Evolutionary conservation across 306 rosid genomes (phyloP).

Genomic region (Alnus rubra): DNA sequence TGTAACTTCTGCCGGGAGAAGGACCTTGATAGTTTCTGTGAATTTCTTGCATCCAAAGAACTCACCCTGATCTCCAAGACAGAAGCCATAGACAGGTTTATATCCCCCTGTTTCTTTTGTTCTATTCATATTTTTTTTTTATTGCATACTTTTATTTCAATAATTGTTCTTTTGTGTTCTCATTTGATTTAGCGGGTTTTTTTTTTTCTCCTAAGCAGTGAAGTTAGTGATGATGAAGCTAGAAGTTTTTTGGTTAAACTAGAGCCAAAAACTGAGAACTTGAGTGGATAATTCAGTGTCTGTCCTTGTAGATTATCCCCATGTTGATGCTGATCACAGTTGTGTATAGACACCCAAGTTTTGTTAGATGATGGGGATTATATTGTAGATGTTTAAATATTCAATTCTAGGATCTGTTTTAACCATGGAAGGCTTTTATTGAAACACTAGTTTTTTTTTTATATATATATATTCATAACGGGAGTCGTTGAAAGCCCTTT

Average conservation of each 20-base stretch:
- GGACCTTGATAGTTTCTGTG: slow-evolving; percentile 50
- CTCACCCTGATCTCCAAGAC: slow-evolving; percentile 68
- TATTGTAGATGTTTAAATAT: not conserved
- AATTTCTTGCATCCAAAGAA: slow-evolving; percentile 57
- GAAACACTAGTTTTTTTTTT: too few species aligned
- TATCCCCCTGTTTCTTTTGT: slow-evolving; percentile 2
- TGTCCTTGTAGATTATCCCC: not conserved
- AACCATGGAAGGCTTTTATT: not conserved
- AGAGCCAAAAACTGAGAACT: slow-evolving; percentile 40
- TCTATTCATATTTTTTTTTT: slow-evolving; percentile 2
- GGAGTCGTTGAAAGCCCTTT: not conserved
- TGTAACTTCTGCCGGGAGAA: slow-evolving; percentile 62
- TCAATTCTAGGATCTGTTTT: not conserved
- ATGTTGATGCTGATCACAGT: not conserved
- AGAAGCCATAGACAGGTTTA: slow-evolving; percentile 84
- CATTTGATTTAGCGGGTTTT: not conserved
- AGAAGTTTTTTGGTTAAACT: slow-evolving; percentile 60
- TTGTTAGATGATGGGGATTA: not conserved
- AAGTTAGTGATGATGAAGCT: slow-evolving; percentile 77
- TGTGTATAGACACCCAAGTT: not conserved
- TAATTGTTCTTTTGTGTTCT: not conserved
- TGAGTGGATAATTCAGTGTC: not conserved
- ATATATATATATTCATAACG: too few species aligned
- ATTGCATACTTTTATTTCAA: slow-evolving; percentile 1
- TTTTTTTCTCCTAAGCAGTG: slow-evolving; percentile 45